These are phyloP conservation scores for Cytospora paraplurivora DNA, from an alignment of 2,329 filamentous ascomycete species.

Conservation along the genomic window DNA sequence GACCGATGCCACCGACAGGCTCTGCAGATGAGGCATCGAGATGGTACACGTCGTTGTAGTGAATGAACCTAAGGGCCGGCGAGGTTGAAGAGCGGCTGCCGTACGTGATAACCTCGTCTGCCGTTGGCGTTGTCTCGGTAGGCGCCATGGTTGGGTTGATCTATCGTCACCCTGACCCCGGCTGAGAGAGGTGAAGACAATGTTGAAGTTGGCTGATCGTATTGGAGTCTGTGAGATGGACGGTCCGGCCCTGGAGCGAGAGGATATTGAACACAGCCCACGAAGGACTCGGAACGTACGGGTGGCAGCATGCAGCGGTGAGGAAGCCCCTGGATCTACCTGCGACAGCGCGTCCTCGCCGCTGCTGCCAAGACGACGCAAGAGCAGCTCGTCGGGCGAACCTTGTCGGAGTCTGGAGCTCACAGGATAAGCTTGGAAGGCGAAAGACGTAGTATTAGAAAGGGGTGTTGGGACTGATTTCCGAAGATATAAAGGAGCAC, in stretches of 20 bases:
- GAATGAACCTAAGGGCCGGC: slow-evolving; percentile 78
- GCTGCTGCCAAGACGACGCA: not conserved
- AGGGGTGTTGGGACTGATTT: not conserved
- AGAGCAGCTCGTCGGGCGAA: not conserved
- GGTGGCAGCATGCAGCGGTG: not conserved
- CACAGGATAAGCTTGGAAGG: not conserved
- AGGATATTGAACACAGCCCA: not conserved
- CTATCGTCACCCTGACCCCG: not conserved
- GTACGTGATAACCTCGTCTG: slow-evolving; percentile 35
- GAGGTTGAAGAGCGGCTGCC: slow-evolving; percentile 36
- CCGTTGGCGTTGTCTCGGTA: slow-evolving; percentile 22
- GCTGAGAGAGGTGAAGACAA: not conserved
- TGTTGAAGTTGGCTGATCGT: not conserved
- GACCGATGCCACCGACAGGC: slow-evolving; percentile 77
- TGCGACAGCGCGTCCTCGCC: not conserved
- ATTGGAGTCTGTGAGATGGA: not conserved
- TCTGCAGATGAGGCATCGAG: slow-evolving; percentile 75
- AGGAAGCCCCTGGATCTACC: not conserved
- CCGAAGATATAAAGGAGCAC: not conserved
- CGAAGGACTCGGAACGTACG: not conserved
- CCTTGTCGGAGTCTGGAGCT: not conserved
- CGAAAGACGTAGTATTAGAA: not conserved
- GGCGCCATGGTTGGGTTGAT: slow-evolving; percentile 16
- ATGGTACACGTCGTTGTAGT: slow-evolving; percentile 96
- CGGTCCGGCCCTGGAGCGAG: not conserved